Evolutionary conservation across 1,284 basidiomycete genomes (phyloP), one percentile per base, ranked within the genome.

Genomic region (Laetiporus sulphureus): DNA sequence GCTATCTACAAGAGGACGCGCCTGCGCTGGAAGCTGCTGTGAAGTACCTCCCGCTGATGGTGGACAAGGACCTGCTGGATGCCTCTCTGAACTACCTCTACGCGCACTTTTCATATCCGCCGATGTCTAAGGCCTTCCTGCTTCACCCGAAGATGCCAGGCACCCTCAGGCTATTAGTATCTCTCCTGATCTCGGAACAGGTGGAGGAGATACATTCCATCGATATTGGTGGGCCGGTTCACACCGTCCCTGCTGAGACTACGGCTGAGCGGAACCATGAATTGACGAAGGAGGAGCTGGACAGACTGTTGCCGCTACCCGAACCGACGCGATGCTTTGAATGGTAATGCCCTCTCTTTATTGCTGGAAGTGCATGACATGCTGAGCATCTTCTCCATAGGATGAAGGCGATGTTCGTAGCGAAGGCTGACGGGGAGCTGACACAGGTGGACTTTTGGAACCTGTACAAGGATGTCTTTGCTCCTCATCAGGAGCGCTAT

Each of bases 361-460:
- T 36, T 1, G 27, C 18, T 18, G 4, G 13, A 10, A 23, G 15
- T 6, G 33, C 25, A 40, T 23, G 33, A 21, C 12, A 36, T 49
- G 3, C 36, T 35, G 21, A 36, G 35, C 38, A 34, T 19, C 48
- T 20, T 7, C 5, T n/a, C 37, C 33, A 18, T 50, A 92, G 89
- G 90, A 91, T 94, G 84, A 79, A 75, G 54, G 60, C 68, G 8
- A 81, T 91, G 72, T 93, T 91, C 54, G 69, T 81, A 8, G 65
- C 77, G 16, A 78, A 80, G 44, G 59, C 77, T 1, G 76, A 82
- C 2, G 77, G 79, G 6, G 88, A 91, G 54, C 67, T 93, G 35
- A 91, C 90, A 0, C 91, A 94, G 62, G 88, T 92, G 41, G 86
- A 89, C 48, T 87, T 94, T 50, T 94, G 90, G 90, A 87, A 77